Evolutionary conservation across 768 basidiomycete species (phyloP).

Genomic region (Russula earlei): DNA sequence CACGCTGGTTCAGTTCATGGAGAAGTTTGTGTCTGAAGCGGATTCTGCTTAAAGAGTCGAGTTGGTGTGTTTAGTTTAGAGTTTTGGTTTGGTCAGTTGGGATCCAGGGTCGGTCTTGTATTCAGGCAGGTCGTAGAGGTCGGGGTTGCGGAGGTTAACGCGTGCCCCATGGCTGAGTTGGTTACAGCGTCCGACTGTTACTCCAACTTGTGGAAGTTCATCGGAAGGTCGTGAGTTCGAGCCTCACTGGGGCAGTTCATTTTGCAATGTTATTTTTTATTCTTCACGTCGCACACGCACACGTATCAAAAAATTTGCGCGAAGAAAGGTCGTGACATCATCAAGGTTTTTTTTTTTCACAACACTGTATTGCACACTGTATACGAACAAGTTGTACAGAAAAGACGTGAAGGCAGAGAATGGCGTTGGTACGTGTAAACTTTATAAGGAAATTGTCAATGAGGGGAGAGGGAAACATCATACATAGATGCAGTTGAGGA

Average conservation of each 20-base stretch:
- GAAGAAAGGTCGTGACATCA: background rate
- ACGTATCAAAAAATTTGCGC: no score
- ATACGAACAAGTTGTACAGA: conserved; percentile 15
- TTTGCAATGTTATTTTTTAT: background rate
- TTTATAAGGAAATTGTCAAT: conserved; percentile 3
- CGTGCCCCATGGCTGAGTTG: conserved; percentile 69
- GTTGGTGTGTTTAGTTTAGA: background rate
- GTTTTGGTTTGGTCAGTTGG: background rate
- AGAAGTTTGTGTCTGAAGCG: conserved; percentile 35
- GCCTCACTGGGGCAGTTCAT: conserved; percentile 48
- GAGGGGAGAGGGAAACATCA: conserved; percentile 6
- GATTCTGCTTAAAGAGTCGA: background rate
- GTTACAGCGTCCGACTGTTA: conserved; percentile 76
- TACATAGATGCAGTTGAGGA: conserved; percentile 13
- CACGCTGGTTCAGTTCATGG: conserved; percentile 48
- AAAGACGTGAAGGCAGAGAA: conserved; percentile 6
- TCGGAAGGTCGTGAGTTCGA: conserved; percentile 66
- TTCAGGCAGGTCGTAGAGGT: background rate
- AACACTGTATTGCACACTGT: conserved; percentile 16
- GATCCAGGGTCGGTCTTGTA: no score
- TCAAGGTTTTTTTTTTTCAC: background rate
- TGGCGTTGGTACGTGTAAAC: conserved; percentile 13
- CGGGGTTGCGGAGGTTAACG: fast-evolving
- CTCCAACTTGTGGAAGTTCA: conserved; percentile 22
- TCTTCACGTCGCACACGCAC: background rate